phyloP scores from a whole-genome alignment of 2,329 filamentous ascomycete species.

The Trichoderma oligosporum region DNA sequence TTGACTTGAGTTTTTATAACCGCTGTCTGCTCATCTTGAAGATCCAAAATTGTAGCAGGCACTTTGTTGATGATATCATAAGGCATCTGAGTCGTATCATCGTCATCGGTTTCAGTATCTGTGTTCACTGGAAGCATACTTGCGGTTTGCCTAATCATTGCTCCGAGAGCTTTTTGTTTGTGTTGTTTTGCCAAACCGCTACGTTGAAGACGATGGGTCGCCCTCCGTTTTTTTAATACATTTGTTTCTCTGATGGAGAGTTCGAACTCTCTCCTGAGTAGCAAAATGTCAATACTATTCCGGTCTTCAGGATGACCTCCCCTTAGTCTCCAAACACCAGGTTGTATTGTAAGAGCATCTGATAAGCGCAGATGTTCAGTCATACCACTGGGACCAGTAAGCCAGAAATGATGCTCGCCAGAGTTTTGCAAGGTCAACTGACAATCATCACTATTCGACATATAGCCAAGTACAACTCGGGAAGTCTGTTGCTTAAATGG shows the following conservation, averaged over 20 bases:
- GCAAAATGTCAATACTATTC: not conserved
- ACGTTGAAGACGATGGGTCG: not conserved
- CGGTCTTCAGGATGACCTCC: not conserved
- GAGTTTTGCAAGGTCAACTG: not conserved
- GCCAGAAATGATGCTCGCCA: not conserved
- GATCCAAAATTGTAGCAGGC: not conserved
- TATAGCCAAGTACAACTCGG: not conserved
- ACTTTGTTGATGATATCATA: not conserved
- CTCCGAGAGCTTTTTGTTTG: too few relatives aligned
- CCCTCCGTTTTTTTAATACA: not conserved
- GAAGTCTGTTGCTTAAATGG: not conserved
- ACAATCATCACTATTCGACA: not conserved
- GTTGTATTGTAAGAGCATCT: not conserved
- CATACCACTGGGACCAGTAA: not conserved
- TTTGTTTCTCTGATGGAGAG: not conserved
- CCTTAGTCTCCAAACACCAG: not conserved
- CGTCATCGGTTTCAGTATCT: too few relatives aligned
- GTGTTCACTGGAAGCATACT: too few relatives aligned
- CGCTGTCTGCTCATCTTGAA: not conserved
- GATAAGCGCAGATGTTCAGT: not conserved
- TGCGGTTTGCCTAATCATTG: not conserved
- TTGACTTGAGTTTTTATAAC: not conserved
- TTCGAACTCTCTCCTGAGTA: not conserved
- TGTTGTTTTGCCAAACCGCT: not conserved
- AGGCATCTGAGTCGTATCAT: too few relatives aligned